phyloP scores from a whole-genome alignment of 2,329 filamentous ascomycete species.

The Aspergillus niger region DNA sequence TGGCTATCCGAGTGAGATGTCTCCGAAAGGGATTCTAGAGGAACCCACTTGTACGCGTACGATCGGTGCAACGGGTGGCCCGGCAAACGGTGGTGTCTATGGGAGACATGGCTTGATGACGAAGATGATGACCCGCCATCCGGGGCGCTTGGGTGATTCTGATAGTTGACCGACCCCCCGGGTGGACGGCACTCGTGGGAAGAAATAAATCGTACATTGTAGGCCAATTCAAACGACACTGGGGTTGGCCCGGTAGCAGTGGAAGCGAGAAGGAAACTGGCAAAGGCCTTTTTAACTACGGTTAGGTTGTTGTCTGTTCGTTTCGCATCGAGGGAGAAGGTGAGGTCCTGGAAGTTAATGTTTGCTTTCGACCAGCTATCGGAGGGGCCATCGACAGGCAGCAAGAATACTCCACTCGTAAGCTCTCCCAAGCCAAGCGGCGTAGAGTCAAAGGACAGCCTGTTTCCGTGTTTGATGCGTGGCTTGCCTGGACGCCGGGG shows the following conservation, averaged over 20 bases:
- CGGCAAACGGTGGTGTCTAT: slow-evolving; percentile 33
- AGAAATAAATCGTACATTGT: slow-evolving; percentile 58
- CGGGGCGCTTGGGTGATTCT: background rate
- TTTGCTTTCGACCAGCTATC: slow-evolving; percentile 14
- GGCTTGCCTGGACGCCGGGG: slow-evolving; percentile 33
- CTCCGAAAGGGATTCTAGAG: slow-evolving; percentile 28
- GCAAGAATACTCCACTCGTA: slow-evolving; percentile 39
- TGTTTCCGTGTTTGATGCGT: slow-evolving; percentile 48
- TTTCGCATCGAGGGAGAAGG: slow-evolving; percentile 26
- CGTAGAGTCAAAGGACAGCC: slow-evolving; percentile 41
- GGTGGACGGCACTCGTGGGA: slow-evolving; percentile 57
- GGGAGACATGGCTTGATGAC: slow-evolving; percentile 8
- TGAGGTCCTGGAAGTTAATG: slow-evolving; percentile 28
- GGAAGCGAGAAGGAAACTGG: slow-evolving; percentile 29
- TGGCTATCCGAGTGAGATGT: slow-evolving; percentile 2
- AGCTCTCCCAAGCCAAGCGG: slow-evolving; percentile 44
- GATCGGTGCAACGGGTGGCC: slow-evolving; percentile 42
- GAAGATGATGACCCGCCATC: slow-evolving; percentile 8
- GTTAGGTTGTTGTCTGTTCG: slow-evolving; percentile 18
- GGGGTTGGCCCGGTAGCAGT: slow-evolving; percentile 16
- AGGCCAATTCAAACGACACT: slow-evolving; percentile 45
- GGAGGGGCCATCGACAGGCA: slow-evolving; percentile 37
- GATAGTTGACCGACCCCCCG: slow-evolving; percentile 30
- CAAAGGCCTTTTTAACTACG: slow-evolving; percentile 27
- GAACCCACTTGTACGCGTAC: slow-evolving; percentile 36